Evolutionary conservation across 768 basidiomycete species (phyloP).

Genomic region (Suillus bovinus): DNA sequence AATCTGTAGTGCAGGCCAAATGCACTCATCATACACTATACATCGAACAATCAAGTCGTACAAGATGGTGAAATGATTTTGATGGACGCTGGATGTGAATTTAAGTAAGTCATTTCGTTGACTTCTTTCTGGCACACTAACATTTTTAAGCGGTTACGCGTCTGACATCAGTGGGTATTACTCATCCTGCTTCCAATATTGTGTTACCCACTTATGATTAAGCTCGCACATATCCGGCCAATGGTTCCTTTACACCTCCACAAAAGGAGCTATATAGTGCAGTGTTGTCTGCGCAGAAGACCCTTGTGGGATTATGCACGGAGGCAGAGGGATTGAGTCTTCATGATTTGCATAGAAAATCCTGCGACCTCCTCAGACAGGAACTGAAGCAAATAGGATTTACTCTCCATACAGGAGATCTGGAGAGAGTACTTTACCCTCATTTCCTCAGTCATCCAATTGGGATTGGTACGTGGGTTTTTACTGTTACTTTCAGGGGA

Average conservation of each 20-base stretch:
- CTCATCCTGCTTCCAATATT: slow-evolving; percentile 1
- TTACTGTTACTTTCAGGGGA: slow-evolving; percentile 3
- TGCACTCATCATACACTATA: slow-evolving; percentile 92
- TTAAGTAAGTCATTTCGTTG: slow-evolving; percentile 54
- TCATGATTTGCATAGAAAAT: slow-evolving; percentile 75
- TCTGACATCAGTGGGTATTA: slow-evolving; percentile 83
- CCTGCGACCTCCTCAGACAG: slow-evolving; percentile 60
- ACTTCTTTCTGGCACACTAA: slow-evolving; percentile 11
- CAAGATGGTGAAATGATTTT: slow-evolving; percentile 73
- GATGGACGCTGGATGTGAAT: slow-evolving; percentile 93
- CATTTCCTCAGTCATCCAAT: slow-evolving; percentile 93
- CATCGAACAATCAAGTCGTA: slow-evolving; percentile 82
- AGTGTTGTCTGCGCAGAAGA: slow-evolving; percentile 71
- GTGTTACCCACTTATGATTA: slow-evolving; percentile 11
- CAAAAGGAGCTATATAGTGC: slow-evolving; percentile 87
- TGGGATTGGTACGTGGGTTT: slow-evolving; percentile 66
- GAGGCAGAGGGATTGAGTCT: slow-evolving; percentile 58
- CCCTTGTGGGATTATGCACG: slow-evolving; percentile 60
- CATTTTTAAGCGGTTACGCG: slow-evolving; percentile 71
- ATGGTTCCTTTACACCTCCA: slow-evolving; percentile 73
- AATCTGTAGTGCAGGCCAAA: slow-evolving; percentile 59
- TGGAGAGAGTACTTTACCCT: slow-evolving; percentile 80
- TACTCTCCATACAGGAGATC: slow-evolving; percentile 46
- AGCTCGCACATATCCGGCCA: slow-evolving; percentile 89
- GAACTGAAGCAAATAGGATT: slow-evolving; percentile 72